Evolutionary conservation across 2,329 filamentous ascomycete species (phyloP).

Genomic region (Curvularia sp.): DNA sequence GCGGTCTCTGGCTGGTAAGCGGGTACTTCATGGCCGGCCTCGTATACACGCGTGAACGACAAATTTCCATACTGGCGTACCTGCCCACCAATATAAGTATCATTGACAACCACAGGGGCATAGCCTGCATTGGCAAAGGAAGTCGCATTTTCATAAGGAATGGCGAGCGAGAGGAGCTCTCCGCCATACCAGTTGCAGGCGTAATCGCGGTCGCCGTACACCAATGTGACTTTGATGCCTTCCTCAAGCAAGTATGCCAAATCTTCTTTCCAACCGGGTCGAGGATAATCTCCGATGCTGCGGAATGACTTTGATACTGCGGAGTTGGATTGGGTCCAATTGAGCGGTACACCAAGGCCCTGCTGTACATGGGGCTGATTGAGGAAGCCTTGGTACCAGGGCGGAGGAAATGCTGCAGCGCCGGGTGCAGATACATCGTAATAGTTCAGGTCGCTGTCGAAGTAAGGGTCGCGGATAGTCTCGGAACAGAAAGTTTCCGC

Average conservation of each 20-base stretch:
- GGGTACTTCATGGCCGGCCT: conserved; percentile 61
- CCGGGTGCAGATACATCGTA: conserved; percentile 64
- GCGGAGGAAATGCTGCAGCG: conserved; percentile 50
- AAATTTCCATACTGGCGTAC: conserved; percentile 78
- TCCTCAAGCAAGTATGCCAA: conserved; percentile 62
- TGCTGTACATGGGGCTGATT: conserved; percentile 63
- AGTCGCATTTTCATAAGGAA: conserved; percentile 60
- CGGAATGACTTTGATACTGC: conserved; percentile 58
- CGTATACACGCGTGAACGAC: conserved; percentile 59
- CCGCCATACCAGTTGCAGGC: conserved; percentile 73
- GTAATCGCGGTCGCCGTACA: conserved; percentile 50
- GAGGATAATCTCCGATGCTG: conserved; percentile 57
- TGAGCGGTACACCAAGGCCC: conserved; percentile 64
- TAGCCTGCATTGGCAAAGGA: conserved; percentile 73
- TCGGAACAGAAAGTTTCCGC: conserved; percentile 57
- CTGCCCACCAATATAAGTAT: conserved; percentile 71
- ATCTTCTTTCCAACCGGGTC: conserved; percentile 57
- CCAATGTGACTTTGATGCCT: conserved; percentile 43
- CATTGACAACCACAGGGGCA: conserved; percentile 72
- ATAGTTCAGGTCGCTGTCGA: conserved; percentile 57
- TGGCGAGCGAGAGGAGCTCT: conserved; percentile 68
- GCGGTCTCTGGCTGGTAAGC: conserved; percentile 58
- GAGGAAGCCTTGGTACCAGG: conserved; percentile 63
- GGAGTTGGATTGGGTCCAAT: conserved; percentile 58
- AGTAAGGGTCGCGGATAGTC: conserved; percentile 56